These are phyloP conservation scores for Volvariella surrecta DNA, from an alignment of 1,284 basidiomycete species.

Conservation along the genomic window DNA sequence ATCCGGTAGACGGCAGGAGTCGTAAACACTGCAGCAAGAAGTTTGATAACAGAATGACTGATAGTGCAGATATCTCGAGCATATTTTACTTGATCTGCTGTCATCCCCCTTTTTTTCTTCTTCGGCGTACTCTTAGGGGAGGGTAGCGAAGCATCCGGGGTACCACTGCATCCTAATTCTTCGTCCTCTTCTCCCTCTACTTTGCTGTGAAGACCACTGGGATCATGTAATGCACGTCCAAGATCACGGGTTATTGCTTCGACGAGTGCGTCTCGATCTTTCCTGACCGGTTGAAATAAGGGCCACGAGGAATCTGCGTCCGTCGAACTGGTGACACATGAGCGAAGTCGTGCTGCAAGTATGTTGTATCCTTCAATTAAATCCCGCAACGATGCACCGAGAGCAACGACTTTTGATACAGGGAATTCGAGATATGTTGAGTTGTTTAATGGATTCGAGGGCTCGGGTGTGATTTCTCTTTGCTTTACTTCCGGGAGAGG, in stretches of 20 bases:
- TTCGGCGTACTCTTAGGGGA: constrained; percentile 37
- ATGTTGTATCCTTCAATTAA: constrained; percentile 67
- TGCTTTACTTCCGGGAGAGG: constrained; percentile 31
- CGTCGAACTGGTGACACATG: constrained; percentile 35
- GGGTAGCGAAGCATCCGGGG: constrained; percentile 25
- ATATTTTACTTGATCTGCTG: constrained; percentile 65
- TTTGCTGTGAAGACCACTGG: constrained; percentile 22
- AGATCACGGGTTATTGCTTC: constrained; percentile 55
- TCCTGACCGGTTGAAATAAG: constrained; percentile 58
- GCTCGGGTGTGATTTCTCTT: constrained; percentile 65
- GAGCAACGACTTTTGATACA: constrained; percentile 46
- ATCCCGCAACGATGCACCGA: constrained; percentile 37
- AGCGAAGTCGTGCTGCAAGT: constrained; percentile 53
- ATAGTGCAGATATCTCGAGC: constrained; percentile 69
- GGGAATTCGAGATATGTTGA: constrained; percentile 53
- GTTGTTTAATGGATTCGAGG: constrained; percentile 54
- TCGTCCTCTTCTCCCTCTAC: constrained; percentile 17
- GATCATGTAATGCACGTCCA: constrained; percentile 51
- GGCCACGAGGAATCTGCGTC: constrained; percentile 58
- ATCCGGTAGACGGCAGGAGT: constrained; percentile 46
- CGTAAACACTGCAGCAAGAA: constrained; percentile 52
- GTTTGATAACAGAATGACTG: constrained; percentile 55
- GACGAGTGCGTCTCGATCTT: constrained; percentile 39
- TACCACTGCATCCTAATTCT: constrained; percentile 18
- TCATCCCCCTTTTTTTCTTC: constrained; percentile 61